phyloP scores from a whole-genome alignment of 2,329 filamentous ascomycete species.

The Fusarium incarnatum region DNA sequence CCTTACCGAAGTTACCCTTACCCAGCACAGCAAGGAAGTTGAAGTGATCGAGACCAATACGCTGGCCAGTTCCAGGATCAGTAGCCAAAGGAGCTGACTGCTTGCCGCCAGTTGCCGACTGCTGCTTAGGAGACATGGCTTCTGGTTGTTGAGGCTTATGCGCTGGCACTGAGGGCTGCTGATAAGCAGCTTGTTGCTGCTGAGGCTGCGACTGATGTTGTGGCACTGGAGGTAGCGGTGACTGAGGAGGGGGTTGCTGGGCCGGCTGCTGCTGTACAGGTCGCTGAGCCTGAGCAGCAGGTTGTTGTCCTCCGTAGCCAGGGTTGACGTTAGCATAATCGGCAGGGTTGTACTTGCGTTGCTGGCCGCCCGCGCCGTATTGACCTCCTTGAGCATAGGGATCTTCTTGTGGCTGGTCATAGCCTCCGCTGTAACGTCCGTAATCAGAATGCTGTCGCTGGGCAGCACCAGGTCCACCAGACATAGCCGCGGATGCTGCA shows the following conservation, averaged over 20 bases:
- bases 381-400: slow-evolving; percentile 51
- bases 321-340: slow-evolving; percentile 75
- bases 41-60: slow-evolving; percentile 97
- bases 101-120: slow-evolving; percentile 51
- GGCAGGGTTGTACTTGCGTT: slow-evolving; percentile 80
- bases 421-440: slow-evolving; percentile 49
- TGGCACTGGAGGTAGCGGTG: slow-evolving; percentile 51
- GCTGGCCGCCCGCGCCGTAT: slow-evolving; percentile 55
- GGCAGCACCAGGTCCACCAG: slow-evolving; percentile 56
- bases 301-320: slow-evolving; percentile 54
- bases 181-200: slow-evolving; percentile 50
- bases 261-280: slow-evolving; percentile 48
- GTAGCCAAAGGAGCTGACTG: slow-evolving; percentile 78
- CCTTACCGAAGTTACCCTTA: slow-evolving; percentile 99
- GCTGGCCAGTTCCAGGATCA: slow-evolving; percentile 77
- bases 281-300: slow-evolving; percentile 50
- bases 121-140: slow-evolving; percentile 51
- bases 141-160: slow-evolving; percentile 57
- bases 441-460: slow-evolving; percentile 52
- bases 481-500: slow-evolving; percentile 69
- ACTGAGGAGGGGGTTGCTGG: slow-evolving; percentile 55
- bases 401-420: slow-evolving; percentile 53
- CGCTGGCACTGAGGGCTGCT: slow-evolving; percentile 50
- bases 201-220: slow-evolving; percentile 50
- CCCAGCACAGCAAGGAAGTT: slow-evolving; percentile 98